Conservation (phyloP, 805 yeast species). For the Kluyveromyces nonfermentans region DNA sequence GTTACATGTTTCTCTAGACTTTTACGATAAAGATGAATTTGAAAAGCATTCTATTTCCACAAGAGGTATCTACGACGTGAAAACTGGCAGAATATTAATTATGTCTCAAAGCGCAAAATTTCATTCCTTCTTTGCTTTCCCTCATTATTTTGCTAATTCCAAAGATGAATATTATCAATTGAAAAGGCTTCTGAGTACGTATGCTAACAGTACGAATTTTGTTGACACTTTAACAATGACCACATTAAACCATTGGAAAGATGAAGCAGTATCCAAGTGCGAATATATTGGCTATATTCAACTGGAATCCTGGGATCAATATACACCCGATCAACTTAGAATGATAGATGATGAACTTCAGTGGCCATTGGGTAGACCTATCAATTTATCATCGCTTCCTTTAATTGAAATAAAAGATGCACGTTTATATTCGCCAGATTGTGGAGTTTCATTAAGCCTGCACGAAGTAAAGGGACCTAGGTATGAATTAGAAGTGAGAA, state of each 20-base stretch:
- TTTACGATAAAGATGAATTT: constrained; percentile 38
- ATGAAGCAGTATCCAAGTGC: constrained; percentile 39
- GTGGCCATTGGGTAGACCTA: constrained; percentile 74
- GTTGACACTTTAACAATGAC: constrained; percentile 41
- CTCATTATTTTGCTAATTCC: constrained; percentile 39
- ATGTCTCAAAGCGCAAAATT: constrained; percentile 56
- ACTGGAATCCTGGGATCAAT: constrained; percentile 48
- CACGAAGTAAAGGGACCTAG: constrained; percentile 43
- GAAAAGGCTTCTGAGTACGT: constrained; percentile 35
- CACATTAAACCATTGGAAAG: constrained; percentile 20
- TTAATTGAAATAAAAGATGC: constrained; percentile 44
- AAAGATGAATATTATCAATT: constrained; percentile 37
- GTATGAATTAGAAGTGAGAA: constrained; percentile 34
- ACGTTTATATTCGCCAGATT: constrained; percentile 78
- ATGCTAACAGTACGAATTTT: constrained; percentile 35
- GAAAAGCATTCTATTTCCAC: constrained; percentile 43
- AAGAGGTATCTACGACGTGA: constrained; percentile 57
- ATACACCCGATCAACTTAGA: constrained; percentile 40
- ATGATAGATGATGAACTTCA: constrained; percentile 63
- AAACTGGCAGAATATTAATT: constrained; percentile 52
- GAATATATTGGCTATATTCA: constrained; percentile 67
- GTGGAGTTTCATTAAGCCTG: constrained; percentile 50
- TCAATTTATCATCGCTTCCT: constrained; percentile 43
- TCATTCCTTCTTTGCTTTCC: constrained; percentile 49
- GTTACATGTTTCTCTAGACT: constrained; percentile 25